phyloP scores from a whole-genome alignment of 768 basidiomycete genomes.

The Tylopilus sp. region DNA sequence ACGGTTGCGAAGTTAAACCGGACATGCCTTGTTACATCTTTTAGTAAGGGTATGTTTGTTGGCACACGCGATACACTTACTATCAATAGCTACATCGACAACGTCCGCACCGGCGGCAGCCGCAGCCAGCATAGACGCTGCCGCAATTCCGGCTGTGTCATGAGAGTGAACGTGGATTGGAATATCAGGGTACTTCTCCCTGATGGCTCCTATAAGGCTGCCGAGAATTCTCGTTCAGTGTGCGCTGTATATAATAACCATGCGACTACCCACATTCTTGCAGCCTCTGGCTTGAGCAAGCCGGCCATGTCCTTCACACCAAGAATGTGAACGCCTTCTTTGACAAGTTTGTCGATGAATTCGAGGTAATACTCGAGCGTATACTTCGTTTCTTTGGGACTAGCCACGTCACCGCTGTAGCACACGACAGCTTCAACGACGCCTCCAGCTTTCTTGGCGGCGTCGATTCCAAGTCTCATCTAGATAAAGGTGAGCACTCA shows the following conservation, averaged over 20 bases:
- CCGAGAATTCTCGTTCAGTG: slow-evolving; percentile 4
- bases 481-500: slow-evolving; percentile 33
- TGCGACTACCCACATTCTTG: slow-evolving; percentile 63
- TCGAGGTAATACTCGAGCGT: slow-evolving; percentile 96
- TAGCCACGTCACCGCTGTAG: slow-evolving; percentile 97
- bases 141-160: slow-evolving; percentile 97
- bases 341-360: slow-evolving; percentile 89
- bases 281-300: slow-evolving; percentile 90
- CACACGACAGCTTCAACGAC: slow-evolving; percentile 97
- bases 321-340: slow-evolving; percentile 94
- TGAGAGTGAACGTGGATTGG: slow-evolving; percentile 99
- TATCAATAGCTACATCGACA: slow-evolving; percentile 97
- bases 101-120: slow-evolving; percentile 98
- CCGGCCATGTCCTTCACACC: slow-evolving; percentile 99
- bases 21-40: slow-evolving; percentile 74
- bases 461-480: slow-evolving; percentile 98
- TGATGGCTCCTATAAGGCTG: slow-evolving; percentile 90
- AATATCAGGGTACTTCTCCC: slow-evolving; percentile 93
- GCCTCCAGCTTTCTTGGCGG: slow-evolving; percentile 99
- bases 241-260: neutral
- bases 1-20: slow-evolving; percentile 95
- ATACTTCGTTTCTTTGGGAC: slow-evolving; percentile 94
- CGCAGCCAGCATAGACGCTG: slow-evolving; percentile 95
- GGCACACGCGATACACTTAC: slow-evolving; percentile 43
- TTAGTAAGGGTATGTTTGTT: slow-evolving; percentile 7